Base-by-base conservation (phyloP, 1,284 basidiomycete species). In the Ganoderma boninense region DNA sequence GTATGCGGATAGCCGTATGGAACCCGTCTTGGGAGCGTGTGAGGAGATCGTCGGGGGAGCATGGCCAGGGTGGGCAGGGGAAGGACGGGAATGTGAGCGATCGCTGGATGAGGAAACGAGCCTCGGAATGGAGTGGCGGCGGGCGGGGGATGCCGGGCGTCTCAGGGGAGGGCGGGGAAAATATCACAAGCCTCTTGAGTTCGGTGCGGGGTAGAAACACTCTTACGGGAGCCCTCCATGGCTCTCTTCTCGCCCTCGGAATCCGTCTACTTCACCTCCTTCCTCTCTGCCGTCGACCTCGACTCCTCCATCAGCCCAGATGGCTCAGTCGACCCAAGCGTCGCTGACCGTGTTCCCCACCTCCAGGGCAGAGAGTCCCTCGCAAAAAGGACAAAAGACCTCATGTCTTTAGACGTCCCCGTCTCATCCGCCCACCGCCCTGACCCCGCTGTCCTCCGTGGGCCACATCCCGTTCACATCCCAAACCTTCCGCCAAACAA, bases 331-430 rank as follows among this genome's bases (percentile, higher is more conserved):
- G 75, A 76, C 68, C 75, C 77, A 29, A 73, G 74, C 69, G 68
- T 82, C 74, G 74, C 79, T 16, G 77, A 79, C 38, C 75, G 77
- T 66, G 77, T 82, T 66, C 79, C 78, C 67, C 78, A 79, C 46
- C 75, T 78, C 63, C 77, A 81, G 68, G 80, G 81, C 73, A 88
- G 83, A 67, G 87, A 92, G 68, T 88, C 89, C 13, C 84, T 94
- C 69, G 81, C 89, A 62, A 91, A 90, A 78, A 92, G 92, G 0
- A 94, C 92, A 0, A 92, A 91, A 79, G 89, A 91, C 78, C 85
- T 92, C 66, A 90, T 92, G 86, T 82, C 88, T 14, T 83, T 91
- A 64, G 88, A 90, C 66, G 66, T 68, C 72, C 73, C 82, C 20
- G 78, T 77, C 46, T 73, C 78, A 20, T 75, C 64, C n/a, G 56